Percentiles rank a stretch among this genome's conserved stretches.
Conservation (phyloP, 192 early-diverging fungal genomes). For the Gonapodya prolifera region DNA sequence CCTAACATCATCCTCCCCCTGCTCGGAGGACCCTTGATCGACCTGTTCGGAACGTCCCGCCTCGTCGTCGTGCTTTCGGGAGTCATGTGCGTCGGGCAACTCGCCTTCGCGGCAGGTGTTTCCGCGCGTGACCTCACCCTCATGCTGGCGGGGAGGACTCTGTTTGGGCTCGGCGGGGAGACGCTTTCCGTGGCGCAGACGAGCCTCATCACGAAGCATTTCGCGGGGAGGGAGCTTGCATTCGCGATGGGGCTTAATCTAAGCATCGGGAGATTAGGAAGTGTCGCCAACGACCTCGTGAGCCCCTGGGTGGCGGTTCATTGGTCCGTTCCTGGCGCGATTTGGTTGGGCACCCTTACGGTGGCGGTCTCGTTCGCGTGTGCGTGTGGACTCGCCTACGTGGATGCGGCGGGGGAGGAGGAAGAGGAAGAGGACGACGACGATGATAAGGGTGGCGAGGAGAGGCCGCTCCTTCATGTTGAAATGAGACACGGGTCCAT, state of each 20-base stretch:
- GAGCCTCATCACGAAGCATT: conserved; percentile 38
- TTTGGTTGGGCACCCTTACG: conserved; percentile 29
- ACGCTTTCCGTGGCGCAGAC: conserved; percentile 27
- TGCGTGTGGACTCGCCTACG: conserved; percentile 6
- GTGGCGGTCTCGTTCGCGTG: conserved; percentile 30
- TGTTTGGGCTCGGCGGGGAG: conserved; percentile 48
- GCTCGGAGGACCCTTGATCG: conserved; percentile 33
- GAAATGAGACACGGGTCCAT: background rate
- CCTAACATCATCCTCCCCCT: conserved; percentile 50
- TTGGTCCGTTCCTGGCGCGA: conserved; percentile 25
- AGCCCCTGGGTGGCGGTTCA: conserved; percentile 28
- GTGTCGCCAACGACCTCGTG: conserved; percentile 41
- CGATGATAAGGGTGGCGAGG: background rate
- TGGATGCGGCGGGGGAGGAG: background rate
- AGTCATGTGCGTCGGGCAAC: conserved; percentile 24
- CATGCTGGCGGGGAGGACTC: conserved; percentile 23
- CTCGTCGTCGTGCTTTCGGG: conserved; percentile 24
- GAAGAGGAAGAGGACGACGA: background rate
- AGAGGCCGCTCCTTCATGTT: background rate
- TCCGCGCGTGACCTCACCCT: conserved; percentile 1
- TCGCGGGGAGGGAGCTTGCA: conserved; percentile 38
- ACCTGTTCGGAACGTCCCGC: conserved; percentile 23
- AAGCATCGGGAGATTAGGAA: conserved; percentile 25
- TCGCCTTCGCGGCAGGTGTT: conserved; percentile 33
- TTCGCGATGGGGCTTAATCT: conserved; percentile 35